Base-by-base conservation (phyloP, 2,329 filamentous ascomycete genomes). In the Pseudogymnoascus sp. region DNA sequence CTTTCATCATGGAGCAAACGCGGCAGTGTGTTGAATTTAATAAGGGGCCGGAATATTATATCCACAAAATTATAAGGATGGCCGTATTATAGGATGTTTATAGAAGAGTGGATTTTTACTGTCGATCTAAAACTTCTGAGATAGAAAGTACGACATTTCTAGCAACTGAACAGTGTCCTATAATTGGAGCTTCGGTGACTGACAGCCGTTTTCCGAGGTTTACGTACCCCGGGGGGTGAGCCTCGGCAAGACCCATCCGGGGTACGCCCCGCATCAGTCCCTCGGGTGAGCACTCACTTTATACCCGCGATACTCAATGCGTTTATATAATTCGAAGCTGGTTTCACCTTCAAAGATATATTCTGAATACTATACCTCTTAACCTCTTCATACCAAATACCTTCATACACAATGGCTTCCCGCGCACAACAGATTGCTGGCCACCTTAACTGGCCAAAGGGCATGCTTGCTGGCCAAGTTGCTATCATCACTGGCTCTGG, bases 401-500 rank as follows among this genome's bases (percentile, higher is more conserved):
- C 38, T 55, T 35, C 6, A 59, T 59, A 61, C 39, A 63, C 7
- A 60, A 73, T 73, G 71, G 68, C 71, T 55, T 68, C 84, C 39
- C 85, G 89, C 66, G 78, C 89, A 59, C 78, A 82, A 41, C 90
- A 94, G 75, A 84, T 95, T 68, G 84, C 87, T 38, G 82, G 82
- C 65, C 91, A 95, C 75, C 84, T 96, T 69, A 92, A 91, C 78
- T 93, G 87, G 77, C 90, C 91, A 38, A 82, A 84, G 71, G 91
- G 91, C 63, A 80, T 96, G 74, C 84, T 96, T 61, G 83, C 83
- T 31, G 89, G 88, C 60, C 91, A 96, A 73, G 85, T 89, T 13
- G 91, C 91, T 70, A 95, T 96, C 74, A 88, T 96, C 73, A 96
- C 92, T 2, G 91, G 91, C 48, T 86, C 87, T 15, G 91, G 90